Conservation (phyloP, 2,329 filamentous ascomycete genomes). For the Fonsecaea pedrosoi region DNA sequence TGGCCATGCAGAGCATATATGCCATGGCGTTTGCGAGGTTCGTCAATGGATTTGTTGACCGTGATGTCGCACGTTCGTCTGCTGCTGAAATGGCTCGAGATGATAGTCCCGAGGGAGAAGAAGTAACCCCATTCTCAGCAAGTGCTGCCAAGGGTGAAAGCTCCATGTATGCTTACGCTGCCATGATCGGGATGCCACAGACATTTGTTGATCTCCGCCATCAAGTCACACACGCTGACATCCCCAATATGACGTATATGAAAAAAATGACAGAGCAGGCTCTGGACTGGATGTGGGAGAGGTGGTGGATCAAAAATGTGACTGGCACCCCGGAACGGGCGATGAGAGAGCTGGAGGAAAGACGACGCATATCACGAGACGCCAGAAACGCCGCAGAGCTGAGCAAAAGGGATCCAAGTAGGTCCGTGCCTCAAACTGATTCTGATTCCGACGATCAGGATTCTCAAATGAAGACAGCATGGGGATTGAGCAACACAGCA, state of each 20-base stretch:
- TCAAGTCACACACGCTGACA: slow-evolving; percentile 79
- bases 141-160: slow-evolving; percentile 33
- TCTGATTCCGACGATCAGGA: neutral
- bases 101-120: slow-evolving; percentile 12
- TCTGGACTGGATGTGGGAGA: slow-evolving; percentile 76
- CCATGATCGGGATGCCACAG: slow-evolving; percentile 46
- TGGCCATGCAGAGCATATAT: slow-evolving; percentile 40
- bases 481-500: neutral
- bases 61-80: slow-evolving; percentile 36
- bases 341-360: slow-evolving; percentile 31
- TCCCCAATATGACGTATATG: slow-evolving; percentile 73
- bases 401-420: neutral
- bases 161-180: slow-evolving; percentile 40
- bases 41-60: slow-evolving; percentile 42
- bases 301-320: slow-evolving; percentile 39
- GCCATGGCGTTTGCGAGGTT: slow-evolving; percentile 41
- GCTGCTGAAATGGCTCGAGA: slow-evolving; percentile 31
- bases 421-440: neutral
- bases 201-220: slow-evolving; percentile 82
- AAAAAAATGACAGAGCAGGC: slow-evolving; percentile 69
- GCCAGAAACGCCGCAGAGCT: slow-evolving; percentile 19
- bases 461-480: neutral
- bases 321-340: slow-evolving; percentile 31
- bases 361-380: slow-evolving; percentile 19
- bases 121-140: slow-evolving; percentile 9